Percentiles rank a stretch among this genome's conserved stretches.
phyloP scores from a whole-genome alignment of 306 rosid genomes.

The Rosa multiflora region DNA sequence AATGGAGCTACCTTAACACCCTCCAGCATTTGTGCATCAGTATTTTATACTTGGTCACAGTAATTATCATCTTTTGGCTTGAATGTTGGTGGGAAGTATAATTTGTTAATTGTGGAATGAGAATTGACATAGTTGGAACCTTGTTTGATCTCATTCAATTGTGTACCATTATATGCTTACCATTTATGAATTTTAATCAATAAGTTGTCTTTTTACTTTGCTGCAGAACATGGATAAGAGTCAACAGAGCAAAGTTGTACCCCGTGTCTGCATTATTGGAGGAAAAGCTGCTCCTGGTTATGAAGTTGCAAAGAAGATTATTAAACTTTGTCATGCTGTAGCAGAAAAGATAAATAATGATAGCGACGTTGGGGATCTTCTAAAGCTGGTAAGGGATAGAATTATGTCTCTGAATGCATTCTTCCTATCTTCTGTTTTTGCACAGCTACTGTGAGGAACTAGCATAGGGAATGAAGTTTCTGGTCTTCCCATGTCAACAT shows the following conservation, averaged over 20 bases:
- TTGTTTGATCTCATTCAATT: background rate
- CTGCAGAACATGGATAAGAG: slow-evolving; percentile 58
- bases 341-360: slow-evolving; percentile 65
- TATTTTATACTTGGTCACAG: slow-evolving; percentile 16
- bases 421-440: slow-evolving; percentile 9
- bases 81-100: slow-evolving; percentile 7
- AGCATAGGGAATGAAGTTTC: slow-evolving; percentile 1
- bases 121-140: slow-evolving; percentile 4
- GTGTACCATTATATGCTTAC: background rate
- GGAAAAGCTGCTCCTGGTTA: slow-evolving; percentile 86
- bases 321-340: slow-evolving; percentile 67
- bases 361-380: slow-evolving; percentile 62
- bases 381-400: slow-evolving; percentile 44
- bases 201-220: slow-evolving; percentile 14
- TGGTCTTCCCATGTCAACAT: background rate
- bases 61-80: slow-evolving; percentile 16
- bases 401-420: slow-evolving; percentile 13
- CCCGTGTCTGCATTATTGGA: slow-evolving; percentile 77
- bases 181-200: background rate
- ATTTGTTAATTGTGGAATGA: slow-evolving; percentile 7
- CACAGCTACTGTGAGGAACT: background rate
- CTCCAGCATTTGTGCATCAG: background rate
- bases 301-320: slow-evolving; percentile 66
- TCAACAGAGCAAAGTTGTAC: slow-evolving; percentile 60
- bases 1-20: background rate